phyloP scores from a whole-genome alignment of 1,284 basidiomycete genomes.

The Lignosus rhinocerotis region DNA sequence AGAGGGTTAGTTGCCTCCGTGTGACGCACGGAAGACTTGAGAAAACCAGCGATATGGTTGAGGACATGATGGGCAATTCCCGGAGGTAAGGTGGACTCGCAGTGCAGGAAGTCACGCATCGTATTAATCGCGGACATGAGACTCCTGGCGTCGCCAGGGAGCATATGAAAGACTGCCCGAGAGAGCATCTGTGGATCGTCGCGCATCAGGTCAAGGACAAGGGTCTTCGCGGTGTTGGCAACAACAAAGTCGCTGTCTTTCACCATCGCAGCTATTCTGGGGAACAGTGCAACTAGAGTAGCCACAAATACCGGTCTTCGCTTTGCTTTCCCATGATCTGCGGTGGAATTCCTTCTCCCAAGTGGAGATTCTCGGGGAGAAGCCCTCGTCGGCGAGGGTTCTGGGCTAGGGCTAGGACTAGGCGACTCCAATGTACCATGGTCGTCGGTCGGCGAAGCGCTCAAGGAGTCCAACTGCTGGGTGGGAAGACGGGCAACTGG shows the following conservation, averaged over 20 bases:
- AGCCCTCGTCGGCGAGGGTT: slow-evolving; percentile 38
- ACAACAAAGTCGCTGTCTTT: slow-evolving; percentile 57
- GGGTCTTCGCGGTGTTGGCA: slow-evolving; percentile 54
- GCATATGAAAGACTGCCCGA: slow-evolving; percentile 62
- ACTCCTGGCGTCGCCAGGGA: slow-evolving; percentile 51
- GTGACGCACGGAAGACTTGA: slow-evolving; percentile 59
- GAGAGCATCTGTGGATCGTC: slow-evolving; percentile 70
- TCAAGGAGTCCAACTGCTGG: slow-evolving; percentile 52
- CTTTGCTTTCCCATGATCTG: slow-evolving; percentile 41
- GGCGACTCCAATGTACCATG: slow-evolving; percentile 29
- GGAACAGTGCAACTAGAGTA: slow-evolving; percentile 53
- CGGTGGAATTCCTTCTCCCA: slow-evolving; percentile 55
- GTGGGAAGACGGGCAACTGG: slow-evolving; percentile 64
- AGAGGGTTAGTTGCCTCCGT: slow-evolving; percentile 44
- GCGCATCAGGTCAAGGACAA: slow-evolving; percentile 70
- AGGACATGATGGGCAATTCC: slow-evolving; percentile 66
- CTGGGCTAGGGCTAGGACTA: slow-evolving; percentile 36
- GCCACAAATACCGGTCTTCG: slow-evolving; percentile 68
- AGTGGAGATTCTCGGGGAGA: slow-evolving; percentile 35
- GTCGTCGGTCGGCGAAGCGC: slow-evolving; percentile 29
- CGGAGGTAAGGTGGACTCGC: slow-evolving; percentile 58
- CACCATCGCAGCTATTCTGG: slow-evolving; percentile 50
- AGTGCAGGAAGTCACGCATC: slow-evolving; percentile 56
- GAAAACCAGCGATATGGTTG: slow-evolving; percentile 70
- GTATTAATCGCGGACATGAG: slow-evolving; percentile 47